Evolutionary conservation across 2,329 filamentous ascomycete species (phyloP).

Genomic region (Lasiodiplodia citricola): DNA sequence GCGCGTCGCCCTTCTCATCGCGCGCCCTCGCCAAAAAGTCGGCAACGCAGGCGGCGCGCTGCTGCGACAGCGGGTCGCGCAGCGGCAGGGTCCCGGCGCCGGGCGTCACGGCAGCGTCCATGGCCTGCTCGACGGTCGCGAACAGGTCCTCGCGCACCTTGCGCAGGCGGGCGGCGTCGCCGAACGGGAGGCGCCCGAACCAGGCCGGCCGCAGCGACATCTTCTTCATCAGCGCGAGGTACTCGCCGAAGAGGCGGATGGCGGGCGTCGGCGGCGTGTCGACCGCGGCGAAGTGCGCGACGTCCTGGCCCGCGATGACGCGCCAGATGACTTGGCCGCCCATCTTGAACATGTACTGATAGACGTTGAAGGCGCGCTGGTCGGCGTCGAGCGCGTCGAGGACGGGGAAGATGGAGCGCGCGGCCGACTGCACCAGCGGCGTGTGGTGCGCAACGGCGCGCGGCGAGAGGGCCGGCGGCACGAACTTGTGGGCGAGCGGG

Average conservation of each 20-base stretch:
- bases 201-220: background rate
- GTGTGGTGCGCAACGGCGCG: background rate
- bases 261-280: background rate
- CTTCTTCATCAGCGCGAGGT: background rate
- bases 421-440: background rate
- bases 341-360: background rate
- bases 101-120: background rate
- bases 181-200: background rate
- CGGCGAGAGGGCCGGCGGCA: background rate
- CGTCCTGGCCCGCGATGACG: background rate
- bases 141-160: background rate
- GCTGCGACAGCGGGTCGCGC: background rate
- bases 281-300: background rate
- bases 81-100: background rate
- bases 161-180: background rate
- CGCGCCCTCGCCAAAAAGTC: background rate
- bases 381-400: background rate
- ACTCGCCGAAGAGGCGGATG: background rate
- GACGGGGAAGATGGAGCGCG: background rate
- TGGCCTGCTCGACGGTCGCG: background rate
- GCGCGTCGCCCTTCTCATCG: background rate
- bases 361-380: background rate
- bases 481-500: background rate
- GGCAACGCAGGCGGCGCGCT: background rate
- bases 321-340: background rate